Evolutionary conservation across 2,329 filamentous ascomycete genomes (phyloP), one percentile per base, ranked within the genome.

Genomic region (Trichoderma brevicompactum): DNA sequence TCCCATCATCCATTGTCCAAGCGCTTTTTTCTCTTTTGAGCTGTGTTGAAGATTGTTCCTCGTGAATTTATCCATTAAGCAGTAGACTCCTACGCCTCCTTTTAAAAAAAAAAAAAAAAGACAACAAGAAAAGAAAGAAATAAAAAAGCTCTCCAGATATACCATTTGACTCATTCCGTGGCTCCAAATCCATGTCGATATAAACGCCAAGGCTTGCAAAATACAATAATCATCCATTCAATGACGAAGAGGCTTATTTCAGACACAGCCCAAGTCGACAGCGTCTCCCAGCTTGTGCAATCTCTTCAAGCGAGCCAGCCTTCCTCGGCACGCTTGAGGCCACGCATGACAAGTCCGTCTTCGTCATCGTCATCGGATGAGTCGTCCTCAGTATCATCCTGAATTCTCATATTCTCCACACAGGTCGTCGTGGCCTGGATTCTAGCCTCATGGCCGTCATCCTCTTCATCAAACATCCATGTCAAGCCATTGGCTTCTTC

Each of bases 401-500:
- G 75, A 50, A 83, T 80, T 44, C 69, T 75, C 48, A 79, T 67
- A 64, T 79, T 77, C 62, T 79, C 77, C 23, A 79, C 77, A 23
- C 73, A 75, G 75, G 69, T 75, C 43, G 74, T 71, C 32, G 76
- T 72, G 68, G 69, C 72, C 68, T 74, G 74, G 65, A 74, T 67
- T 60, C 75, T 77, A n/a, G 79, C 77, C 17, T 77, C 76, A 7
- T 75, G 77, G 40, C 70, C 74, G 28, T 72, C 67, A 15, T 81
- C 81, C 44, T 82, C 82, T 10, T 83, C 83, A 5, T 85, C 83
- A 49, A 84, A 74, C 94, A 97, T 98, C 95, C 95, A 99, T 15
- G 90, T 92, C 73, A 95, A 80, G 5, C 94, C 94, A 75, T 98
- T 98, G 38, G 93, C 92, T 71, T 94, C 90, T 79, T 99, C 95